A percentile compares a stretch with the other conserved stretches of the same genome.
Evolutionary conservation across 2,329 filamentous ascomycete species (phyloP).

Genomic region (Aspergillus texensis): DNA sequence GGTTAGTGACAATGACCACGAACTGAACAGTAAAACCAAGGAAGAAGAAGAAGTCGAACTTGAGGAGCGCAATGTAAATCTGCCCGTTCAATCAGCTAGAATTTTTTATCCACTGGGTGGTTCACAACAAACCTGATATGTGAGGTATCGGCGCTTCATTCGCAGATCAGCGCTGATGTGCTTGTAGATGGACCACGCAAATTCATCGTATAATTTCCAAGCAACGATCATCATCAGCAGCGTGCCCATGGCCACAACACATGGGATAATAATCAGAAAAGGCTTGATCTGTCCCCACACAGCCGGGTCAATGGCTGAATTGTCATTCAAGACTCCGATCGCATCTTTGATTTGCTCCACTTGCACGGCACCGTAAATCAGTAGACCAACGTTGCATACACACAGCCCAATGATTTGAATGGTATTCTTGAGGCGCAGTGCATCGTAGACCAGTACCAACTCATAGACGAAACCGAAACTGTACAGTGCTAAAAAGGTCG

Average conservation of each 20-base stretch:
- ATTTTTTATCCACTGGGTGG: background rate
- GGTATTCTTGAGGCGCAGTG: slow-evolving; percentile 90
- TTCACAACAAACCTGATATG: slow-evolving; percentile 75
- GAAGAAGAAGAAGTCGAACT: slow-evolving; percentile 99
- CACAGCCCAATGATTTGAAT: slow-evolving; percentile 97
- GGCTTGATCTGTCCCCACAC: slow-evolving; percentile 74
- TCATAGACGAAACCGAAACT: slow-evolving; percentile 97
- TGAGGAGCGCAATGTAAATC: slow-evolving; percentile 97
- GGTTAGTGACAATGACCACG: slow-evolving; percentile 80
- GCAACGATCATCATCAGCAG: slow-evolving; percentile 73
- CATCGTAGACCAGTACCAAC: slow-evolving; percentile 87
- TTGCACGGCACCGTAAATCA: slow-evolving; percentile 92
- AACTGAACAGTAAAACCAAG: slow-evolving; percentile 98
- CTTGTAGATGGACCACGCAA: slow-evolving; percentile 99
- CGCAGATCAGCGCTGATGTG: slow-evolving; percentile 96
- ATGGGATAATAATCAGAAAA: slow-evolving; percentile 82
- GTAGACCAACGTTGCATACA: slow-evolving; percentile 84
- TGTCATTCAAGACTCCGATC: slow-evolving; percentile 56
- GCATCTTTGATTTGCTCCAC: slow-evolving; percentile 85
- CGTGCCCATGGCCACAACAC: slow-evolving; percentile 76
- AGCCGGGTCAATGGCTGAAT: slow-evolving; percentile 49
- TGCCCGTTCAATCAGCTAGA: slow-evolving; percentile 44
- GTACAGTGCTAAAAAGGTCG: slow-evolving; percentile 93
- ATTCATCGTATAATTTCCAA: slow-evolving; percentile 97
- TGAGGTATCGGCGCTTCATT: slow-evolving; percentile 94